Conservation (phyloP, 352 stramenopile genomes). For the Phytophthora citricola region DNA sequence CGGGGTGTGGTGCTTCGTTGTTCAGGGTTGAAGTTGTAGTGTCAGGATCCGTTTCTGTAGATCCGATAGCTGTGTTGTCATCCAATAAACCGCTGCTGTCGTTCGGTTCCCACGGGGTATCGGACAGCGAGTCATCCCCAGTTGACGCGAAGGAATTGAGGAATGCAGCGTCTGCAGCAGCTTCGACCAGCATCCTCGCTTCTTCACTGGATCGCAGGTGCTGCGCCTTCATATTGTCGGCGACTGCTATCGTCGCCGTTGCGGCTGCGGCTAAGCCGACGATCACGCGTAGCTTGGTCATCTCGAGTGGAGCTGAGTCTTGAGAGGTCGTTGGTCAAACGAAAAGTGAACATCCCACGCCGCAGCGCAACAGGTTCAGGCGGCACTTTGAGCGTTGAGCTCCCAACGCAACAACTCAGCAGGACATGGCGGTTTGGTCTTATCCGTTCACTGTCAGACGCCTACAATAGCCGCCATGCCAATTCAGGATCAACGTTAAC, state of each 20-base stretch:
- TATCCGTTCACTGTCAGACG: slow-evolving; percentile 13
- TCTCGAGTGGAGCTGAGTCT: neutral
- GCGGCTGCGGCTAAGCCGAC: slow-evolving; percentile 12
- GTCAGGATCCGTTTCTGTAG: neutral
- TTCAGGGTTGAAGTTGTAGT: neutral
- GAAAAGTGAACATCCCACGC: slow-evolving; percentile 11
- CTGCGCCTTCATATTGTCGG: slow-evolving; percentile 11
- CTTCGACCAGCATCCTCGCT: slow-evolving; percentile 5
- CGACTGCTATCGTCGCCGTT: slow-evolving; percentile 12
- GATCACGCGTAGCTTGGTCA: slow-evolving; percentile 26
- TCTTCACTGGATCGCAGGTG: slow-evolving; percentile 12
- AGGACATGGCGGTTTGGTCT: slow-evolving; percentile 14
- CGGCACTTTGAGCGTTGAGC: slow-evolving; percentile 1
- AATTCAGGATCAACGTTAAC: slow-evolving; percentile 8
- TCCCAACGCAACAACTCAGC: slow-evolving; percentile 13
- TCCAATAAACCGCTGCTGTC: neutral
- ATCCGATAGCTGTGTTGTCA: neutral
- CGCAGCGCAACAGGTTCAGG: neutral
- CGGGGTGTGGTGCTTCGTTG: too few relatives aligned
- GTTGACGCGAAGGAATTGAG: slow-evolving; percentile 8
- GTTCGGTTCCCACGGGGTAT: slow-evolving; percentile 2
- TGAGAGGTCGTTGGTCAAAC: slow-evolving; percentile 10
- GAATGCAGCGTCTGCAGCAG: slow-evolving; percentile 5
- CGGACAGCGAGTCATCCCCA: neutral
- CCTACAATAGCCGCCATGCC: neutral